Percentiles rank a stretch among this genome's conserved stretches.
Conservation (phyloP, 495 filamentous ascomycete genomes). For the Neurospora terricola region DNA sequence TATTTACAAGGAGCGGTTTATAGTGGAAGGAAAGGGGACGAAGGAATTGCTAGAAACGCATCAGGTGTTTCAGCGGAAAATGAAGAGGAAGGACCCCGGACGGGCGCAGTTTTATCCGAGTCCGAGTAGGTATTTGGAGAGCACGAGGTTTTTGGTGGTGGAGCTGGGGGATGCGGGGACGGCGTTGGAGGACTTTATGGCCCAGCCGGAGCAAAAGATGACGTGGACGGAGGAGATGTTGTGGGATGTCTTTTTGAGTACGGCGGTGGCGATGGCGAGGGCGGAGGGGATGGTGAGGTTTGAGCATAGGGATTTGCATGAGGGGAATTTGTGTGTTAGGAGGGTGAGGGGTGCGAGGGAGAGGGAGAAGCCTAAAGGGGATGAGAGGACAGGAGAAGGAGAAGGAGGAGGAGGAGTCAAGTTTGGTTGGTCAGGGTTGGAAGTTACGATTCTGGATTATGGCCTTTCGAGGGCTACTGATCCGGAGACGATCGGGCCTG, state of each 20-base stretch:
- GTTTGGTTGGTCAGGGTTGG: conserved; percentile 58
- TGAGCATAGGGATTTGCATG: conserved; percentile 75
- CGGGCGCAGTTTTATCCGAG: conserved; percentile 57
- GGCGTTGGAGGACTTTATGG: conserved; percentile 55
- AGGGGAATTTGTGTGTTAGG: conserved; percentile 65
- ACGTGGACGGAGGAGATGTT: conserved; percentile 36
- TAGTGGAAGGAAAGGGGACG: conserved; percentile 62
- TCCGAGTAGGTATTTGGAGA: conserved; percentile 49
- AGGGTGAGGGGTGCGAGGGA: conserved; percentile 30
- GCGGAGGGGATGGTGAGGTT: conserved; percentile 66
- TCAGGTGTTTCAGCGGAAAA: conserved; percentile 48
- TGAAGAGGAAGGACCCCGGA: conserved; percentile 48
- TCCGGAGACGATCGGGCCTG: conserved; percentile 1
- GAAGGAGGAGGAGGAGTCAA: conserved; percentile 13
- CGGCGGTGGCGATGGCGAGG: conserved; percentile 64
- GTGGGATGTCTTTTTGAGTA: conserved; percentile 81
- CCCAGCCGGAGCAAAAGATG: no score
- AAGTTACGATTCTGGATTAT: conserved; percentile 84
- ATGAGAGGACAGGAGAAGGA: not conserved
- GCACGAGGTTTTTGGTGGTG: conserved; percentile 66
- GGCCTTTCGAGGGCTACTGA: conserved; percentile 62
- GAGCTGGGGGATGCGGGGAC: conserved; percentile 82
- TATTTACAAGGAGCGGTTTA: conserved; percentile 69
- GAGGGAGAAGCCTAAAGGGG: not conserved
- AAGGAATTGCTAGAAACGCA: conserved; percentile 53